These are phyloP conservation scores for Rhizophora apiculata DNA, from an alignment of 345 rosid species.

Conservation along the genomic window DNA sequence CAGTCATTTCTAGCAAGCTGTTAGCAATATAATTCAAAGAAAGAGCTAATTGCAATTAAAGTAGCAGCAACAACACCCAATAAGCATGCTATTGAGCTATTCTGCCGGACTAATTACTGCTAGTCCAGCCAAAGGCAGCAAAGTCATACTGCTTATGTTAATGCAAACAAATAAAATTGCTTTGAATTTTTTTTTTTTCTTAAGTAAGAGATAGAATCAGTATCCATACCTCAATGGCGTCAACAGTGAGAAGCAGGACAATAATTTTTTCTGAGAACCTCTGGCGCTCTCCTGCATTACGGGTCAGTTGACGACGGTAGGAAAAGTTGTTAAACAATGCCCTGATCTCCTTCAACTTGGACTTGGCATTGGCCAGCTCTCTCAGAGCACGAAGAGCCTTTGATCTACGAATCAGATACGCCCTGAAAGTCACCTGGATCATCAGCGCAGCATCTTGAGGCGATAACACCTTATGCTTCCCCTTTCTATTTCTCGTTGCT, in stretches of 20 bases:
- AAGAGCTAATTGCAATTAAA: no score
- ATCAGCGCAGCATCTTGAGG: conserved; percentile 72
- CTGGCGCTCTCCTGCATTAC: conserved; percentile 80
- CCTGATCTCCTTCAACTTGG: conserved; percentile 87
- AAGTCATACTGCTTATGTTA: no score
- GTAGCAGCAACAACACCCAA: no score
- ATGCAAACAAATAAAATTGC: no score
- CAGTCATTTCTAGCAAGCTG: no score
- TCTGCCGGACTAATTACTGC: no score
- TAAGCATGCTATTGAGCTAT: no score
- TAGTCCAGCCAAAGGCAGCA: no score
- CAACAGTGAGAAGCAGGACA: conserved; percentile 88
- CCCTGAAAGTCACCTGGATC: conserved; percentile 80
- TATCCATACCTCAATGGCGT: conserved; percentile 80
- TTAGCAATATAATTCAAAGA: no score
- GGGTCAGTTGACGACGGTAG: conserved; percentile 65
- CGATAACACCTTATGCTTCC: conserved; percentile 74
- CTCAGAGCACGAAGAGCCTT: conserved; percentile 82
- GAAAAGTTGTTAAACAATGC: conserved; percentile 71
- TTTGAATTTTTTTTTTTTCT: not conserved
- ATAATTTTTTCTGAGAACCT: conserved; percentile 80
- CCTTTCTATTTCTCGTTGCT: conserved; percentile 46
- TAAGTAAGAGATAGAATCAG: not conserved
- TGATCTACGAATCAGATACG: conserved; percentile 76
- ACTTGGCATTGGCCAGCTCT: conserved; percentile 84